Percentiles rank a stretch among this genome's conserved stretches.
These are phyloP conservation scores for Fusarium napiforme DNA, from an alignment of 2,329 filamentous ascomycete genomes.

Conservation along the genomic window DNA sequence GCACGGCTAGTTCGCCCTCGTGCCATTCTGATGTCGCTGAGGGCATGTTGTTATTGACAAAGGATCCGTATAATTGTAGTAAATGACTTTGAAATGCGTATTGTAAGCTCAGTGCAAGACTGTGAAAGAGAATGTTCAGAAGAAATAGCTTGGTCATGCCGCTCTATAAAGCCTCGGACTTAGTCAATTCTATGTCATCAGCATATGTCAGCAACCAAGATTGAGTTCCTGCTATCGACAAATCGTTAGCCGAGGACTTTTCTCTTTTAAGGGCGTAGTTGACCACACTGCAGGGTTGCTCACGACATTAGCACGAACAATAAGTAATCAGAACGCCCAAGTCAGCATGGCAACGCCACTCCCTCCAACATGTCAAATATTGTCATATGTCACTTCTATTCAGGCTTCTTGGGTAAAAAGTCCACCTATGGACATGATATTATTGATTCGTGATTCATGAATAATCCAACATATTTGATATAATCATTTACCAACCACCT, in stretches of 20 bases:
- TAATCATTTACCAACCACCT: constrained; percentile 40
- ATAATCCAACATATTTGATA: constrained; percentile 8
- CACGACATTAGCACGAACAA: constrained; percentile 17
- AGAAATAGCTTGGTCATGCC: constrained; percentile 5
- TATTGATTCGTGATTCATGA: constrained; percentile 32
- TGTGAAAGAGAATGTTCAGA: not conserved
- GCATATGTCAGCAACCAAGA: not conserved
- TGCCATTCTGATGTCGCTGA: constrained; percentile 61
- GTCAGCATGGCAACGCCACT: constrained; percentile 1
- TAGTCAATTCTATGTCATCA: constrained; percentile 23
- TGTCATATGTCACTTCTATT: not conserved
- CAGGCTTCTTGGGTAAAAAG: constrained; percentile 1
- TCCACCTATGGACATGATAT: not conserved
- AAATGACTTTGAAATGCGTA: constrained; percentile 9
- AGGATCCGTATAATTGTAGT: constrained; percentile 5
- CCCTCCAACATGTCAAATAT: not conserved
- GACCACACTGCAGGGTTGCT: constrained; percentile 2
- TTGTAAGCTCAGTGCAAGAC: constrained; percentile 6
- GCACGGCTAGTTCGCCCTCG: constrained; percentile 74
- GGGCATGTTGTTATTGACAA: constrained; percentile 41
- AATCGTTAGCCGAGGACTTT: constrained; percentile 14
- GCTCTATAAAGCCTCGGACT: not conserved
- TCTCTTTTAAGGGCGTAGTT: constrained; percentile 27
- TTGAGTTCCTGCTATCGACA: constrained; percentile 13
- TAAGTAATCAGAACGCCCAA: not conserved